Base-by-base conservation (phyloP, 2,329 filamentous ascomycete genomes). In the Alternaria hordeiaustralica region DNA sequence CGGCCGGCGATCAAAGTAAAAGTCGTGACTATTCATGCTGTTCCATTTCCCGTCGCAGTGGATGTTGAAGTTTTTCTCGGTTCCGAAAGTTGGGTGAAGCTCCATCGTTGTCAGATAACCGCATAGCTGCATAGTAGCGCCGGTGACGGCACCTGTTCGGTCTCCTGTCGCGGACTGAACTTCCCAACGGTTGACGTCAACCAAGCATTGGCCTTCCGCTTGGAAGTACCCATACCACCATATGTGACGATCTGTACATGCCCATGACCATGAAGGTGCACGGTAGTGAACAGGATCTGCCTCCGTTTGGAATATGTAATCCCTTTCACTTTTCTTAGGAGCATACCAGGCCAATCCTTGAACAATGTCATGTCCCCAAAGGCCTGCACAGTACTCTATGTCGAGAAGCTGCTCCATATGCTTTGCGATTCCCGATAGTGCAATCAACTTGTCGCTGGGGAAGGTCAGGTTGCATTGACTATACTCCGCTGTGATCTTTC, bases 251-350 rank as follows among this genome's bases (percentile, higher is more conserved):
- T 58, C n/a, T 2, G 4, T 3, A 23, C 46, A 51, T 44, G 46
- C 46, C 56, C 47, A 45, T 18, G 56, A 58, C 46, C 46, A 58
- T 2, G 23, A 44, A 20, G 46, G 46, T 13, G 56, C 46, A 5
- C 18, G 30, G 4, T 30, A 43, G 9, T 8, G 44, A 5, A 12
- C 4, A 2, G 25, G 10, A 7, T 7, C 10, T 20, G 21, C 15
- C 1, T 15, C 5, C 3, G 13, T 4, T 43, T 7, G 11, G 15
- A 4, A 11, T 30, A 30, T 13, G 28, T 13, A 30, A 12, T 30
- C 28, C 11, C 5, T 12, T 12, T 30, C 28, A 30, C 11, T 30
- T 12, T 30, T 30, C 11, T 13, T 30, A 12, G 28, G 28, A 13
- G 12, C 28, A 9, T 6, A 12, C 43, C 44, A 57, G 3, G n/a